Base-by-base conservation (phyloP, 1,139 yeast genomes). In the Wickerhamiella pararugosa region DNA sequence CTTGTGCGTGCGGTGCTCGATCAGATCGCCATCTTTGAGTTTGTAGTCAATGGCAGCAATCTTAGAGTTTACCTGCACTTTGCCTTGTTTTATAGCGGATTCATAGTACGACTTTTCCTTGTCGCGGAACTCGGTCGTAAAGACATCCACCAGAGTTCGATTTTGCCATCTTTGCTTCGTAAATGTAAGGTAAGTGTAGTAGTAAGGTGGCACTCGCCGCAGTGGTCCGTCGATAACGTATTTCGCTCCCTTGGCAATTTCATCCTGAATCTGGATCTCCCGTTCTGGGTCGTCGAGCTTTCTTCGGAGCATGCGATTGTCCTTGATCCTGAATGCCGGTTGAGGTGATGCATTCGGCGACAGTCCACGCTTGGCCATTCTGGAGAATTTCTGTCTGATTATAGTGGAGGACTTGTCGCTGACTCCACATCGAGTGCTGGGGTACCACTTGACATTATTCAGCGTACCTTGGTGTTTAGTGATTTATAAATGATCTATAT, bases 111-210 rank as follows among this genome's bases (percentile, higher is more conserved):
- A 73, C 29, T 74, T 73, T 15, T 79, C 77, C 44, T 83, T 68
- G 54, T 87, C 93, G 46, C 98, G 66, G 55, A 92, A 92, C 58
- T 92, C 99, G 32, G 71, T 69, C 2, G 76, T 65, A 53, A 92
- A 90, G 4, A 92, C 74, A 45, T 90, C 97, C 15, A 84, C 51
- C 39, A 92, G 61, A 33, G 75, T 75, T 10, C 83, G 66, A 54
- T 80, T 92, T 52, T 90, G 69, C 99, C 99, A 92, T 53, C 99
- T 69, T 56, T 73, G 64, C 58, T 92, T 92, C 61, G 96, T 87
- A 56, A 79, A 83, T 0, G 99, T 90, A 59, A 83, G 66, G 56
- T 90, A 87, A 0, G 94, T 86, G 63, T 75, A 90, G 56, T 71
- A 81, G 57, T 90, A 92, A 0, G 98, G 97, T 1, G 76, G 70